phyloP scores from a whole-genome alignment of 202 grass and related monocot species.

The Musa balbisiana region DNA sequence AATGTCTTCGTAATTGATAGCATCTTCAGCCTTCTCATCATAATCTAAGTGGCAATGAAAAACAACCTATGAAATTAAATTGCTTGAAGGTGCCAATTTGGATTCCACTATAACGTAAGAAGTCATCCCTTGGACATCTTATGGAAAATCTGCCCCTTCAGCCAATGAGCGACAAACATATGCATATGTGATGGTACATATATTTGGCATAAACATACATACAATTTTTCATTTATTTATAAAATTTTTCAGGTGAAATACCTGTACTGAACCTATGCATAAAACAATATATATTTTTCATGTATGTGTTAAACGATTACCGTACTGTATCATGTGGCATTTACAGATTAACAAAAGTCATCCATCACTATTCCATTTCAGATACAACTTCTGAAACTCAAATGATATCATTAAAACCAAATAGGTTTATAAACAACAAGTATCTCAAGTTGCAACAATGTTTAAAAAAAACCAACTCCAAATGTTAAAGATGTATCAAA shows the following conservation, averaged over 20 bases:
- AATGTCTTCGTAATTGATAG: conserved; percentile 96
- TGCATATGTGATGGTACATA: background rate
- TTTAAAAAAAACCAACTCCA: background rate
- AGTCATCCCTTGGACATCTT: background rate
- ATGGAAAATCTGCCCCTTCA: background rate
- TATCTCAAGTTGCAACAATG: background rate
- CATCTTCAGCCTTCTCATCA: conserved; percentile 97
- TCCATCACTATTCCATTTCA: background rate
- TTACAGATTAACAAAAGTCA: background rate
- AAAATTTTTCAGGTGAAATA: background rate
- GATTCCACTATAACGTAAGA: background rate
- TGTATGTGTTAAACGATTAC: background rate
- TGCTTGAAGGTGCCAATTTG: conserved; percentile 1
- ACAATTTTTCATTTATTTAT: too few relatives aligned
- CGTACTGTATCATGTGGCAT: background rate
- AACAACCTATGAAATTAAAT: conserved; percentile 14
- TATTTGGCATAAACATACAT: background rate
- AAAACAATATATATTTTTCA: background rate
- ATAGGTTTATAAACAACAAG: background rate
- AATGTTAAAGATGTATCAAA: background rate
- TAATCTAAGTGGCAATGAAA: conserved; percentile 57
- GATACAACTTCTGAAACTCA: background rate
- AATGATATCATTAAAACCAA: background rate
- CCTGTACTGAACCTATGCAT: background rate
- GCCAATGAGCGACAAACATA: background rate